Evolutionary conservation across 441 rosid species (phyloP), one percentile per base, ranked within the genome.

Genomic region (Viola pubescens): DNA sequence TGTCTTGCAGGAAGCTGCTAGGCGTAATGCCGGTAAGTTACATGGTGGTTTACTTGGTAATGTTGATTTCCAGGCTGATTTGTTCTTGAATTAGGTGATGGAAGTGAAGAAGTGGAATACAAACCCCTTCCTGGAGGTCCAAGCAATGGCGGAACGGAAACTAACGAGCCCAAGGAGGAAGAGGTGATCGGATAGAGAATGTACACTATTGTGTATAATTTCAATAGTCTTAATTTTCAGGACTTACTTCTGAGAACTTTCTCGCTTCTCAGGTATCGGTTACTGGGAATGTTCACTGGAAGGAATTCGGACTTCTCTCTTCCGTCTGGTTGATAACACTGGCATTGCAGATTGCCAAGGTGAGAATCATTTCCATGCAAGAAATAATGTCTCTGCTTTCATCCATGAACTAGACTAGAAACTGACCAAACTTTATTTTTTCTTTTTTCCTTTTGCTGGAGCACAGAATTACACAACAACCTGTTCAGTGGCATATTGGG

Each of bases 401-500:
- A 16, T 16, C 19, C 19, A 16, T 16, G 19, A 16, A 16, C 47
- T 38, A 54, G 55, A 52, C 61, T 62, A 48, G 78, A 48, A 46
- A 9, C 14, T 57, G 44, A 47, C n/a, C 9, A 48, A 12, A 16
- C 19, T 16, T 16, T 16, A n/a, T 16, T 16, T 16, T 16, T 16
- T 16, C 19, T 16, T 16, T 16, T 48, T 6, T 58, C 37, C 52
- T n/a, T 48, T 12, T 60, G n/a, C 37, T 51, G 56, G 14, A n/a
- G 19, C 59, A 67, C 81, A 85, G 86, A 81, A 76, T 68, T 69
- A 77, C 62, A 37, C 81, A 9, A 61, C 73, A 12, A 74, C 78
- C 43, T 85, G 91, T 65, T 82, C 88, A 2, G 62, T 46, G 13
- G 52, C 34, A 57, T 85, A 82, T 56, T 82, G 91, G 91, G 53